A percentile compares a stretch with the other conserved stretches of the same genome.
Evolutionary conservation across 164 flowering plant species (phyloP).

Genomic region (Cinnamomum micranthum): DNA sequence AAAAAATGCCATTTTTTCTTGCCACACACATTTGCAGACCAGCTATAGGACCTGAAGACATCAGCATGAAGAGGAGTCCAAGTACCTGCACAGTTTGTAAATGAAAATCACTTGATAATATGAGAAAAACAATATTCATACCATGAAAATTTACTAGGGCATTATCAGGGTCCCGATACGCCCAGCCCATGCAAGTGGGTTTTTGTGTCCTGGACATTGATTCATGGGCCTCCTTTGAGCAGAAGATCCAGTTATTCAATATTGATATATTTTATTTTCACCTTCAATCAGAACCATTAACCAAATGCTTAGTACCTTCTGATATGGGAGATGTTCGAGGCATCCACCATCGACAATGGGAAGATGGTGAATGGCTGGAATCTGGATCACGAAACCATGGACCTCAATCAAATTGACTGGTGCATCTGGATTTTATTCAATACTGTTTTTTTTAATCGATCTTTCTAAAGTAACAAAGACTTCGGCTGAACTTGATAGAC

Average conservation of each 20-base stretch:
- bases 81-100: conserved; percentile 55
- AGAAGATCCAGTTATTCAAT: not conserved
- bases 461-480: not conserved
- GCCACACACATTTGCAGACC: conserved; percentile 99
- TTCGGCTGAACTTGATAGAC: too few relatives aligned
- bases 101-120: not conserved
- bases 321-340: too few relatives aligned
- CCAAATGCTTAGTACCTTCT: too few relatives aligned
- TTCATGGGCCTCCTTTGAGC: not conserved
- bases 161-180: not conserved
- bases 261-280: not conserved
- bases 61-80: conserved; percentile 99
- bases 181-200: too few relatives aligned
- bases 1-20: conserved; percentile 81
- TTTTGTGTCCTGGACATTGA: not conserved
- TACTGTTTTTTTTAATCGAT: too few relatives aligned
- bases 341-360: too few relatives aligned
- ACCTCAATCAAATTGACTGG: not conserved
- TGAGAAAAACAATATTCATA: not conserved
- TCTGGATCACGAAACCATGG: not conserved
- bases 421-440: not conserved
- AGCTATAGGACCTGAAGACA: conserved; percentile 94
- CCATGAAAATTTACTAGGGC: not conserved
- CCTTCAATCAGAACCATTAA: not conserved
- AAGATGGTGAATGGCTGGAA: not conserved